Evolutionary conservation across 31 red algal species (phyloP), one percentile per base, ranked within the genome.

Genomic region (Asparagopsis taxiformis): DNA sequence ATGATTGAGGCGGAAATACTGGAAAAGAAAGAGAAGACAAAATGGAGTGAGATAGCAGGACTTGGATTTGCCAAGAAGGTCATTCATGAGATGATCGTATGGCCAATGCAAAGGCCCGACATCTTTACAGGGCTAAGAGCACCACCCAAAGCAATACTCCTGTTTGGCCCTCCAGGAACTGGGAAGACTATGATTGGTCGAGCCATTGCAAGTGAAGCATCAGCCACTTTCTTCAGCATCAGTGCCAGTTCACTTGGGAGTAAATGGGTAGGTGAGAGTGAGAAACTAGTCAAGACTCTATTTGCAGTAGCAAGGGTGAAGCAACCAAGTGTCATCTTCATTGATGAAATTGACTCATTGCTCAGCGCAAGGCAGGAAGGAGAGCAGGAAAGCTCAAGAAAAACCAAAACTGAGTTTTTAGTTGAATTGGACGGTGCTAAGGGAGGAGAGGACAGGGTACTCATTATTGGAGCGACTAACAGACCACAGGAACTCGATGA

Each of bases 111-210:
- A 24, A 51, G 95, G 58, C 90, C 95, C n/a, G 95, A 98, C 67
- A 38, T 98, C 9, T 98, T 93, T 50, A 41, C 52, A 8, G 95
- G 95, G 4, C 48, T 98, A 23, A 48, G 95, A 19, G 74, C 76
- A 6, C 90, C 90, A 25, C 89, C 89, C 1, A 90, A 89, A 54
- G 95, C 90, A 23, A 56, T 94, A 38, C 51, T 85, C 10, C 69
- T 98, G 21, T 98, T 94, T 68, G 95, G 95, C 1, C 95, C 90
- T 10, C 95, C 95, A 10, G 95, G 95, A n/a, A 98, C 95, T 51
- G 95, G 95, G 34, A 98, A 98, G 63, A 98, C 95, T 15, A 77
- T 98, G 69, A 98, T 94, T 68, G 95, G 84, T 17, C 72, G 71
- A 30, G 95, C 95, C 3, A 89, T 98, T 37, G 95, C 95, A 0